Percentiles rank a stretch among this genome's conserved stretches.
phyloP scores from a whole-genome alignment of 1,284 basidiomycete genomes.

The Apiotrichum sp. region DNA sequence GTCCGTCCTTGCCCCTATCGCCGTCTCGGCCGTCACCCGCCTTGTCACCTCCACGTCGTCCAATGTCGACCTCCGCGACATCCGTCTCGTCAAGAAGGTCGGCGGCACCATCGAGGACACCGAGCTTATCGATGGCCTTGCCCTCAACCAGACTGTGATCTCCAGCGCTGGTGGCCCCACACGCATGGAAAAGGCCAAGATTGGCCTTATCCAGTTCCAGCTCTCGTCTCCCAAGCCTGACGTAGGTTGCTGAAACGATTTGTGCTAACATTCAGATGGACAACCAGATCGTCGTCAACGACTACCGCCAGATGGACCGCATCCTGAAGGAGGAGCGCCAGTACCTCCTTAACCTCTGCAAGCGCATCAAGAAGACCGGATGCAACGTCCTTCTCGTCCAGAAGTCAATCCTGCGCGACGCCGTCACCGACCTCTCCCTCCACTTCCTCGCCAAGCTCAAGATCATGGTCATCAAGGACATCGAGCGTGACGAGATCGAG shows the following conservation, averaged over 20 bases:
- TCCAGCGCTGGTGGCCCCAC: constrained; percentile 85
- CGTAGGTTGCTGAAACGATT: constrained; percentile 4
- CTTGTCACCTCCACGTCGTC: constrained; percentile 78
- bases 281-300: constrained; percentile 98
- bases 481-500: constrained; percentile 98
- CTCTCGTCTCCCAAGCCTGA: constrained; percentile 96
- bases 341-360: constrained; percentile 97
- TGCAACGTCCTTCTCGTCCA: constrained; percentile 99
- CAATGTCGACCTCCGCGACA: constrained; percentile 93
- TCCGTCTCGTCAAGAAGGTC: constrained; percentile 96
- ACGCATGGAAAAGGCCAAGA: constrained; percentile 96
- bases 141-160: constrained; percentile 92
- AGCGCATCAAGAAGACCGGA: constrained; percentile 98
- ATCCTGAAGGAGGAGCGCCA: constrained; percentile 98
- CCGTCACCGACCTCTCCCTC: constrained; percentile 96
- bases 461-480: constrained; percentile 94
- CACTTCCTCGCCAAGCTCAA: constrained; percentile 97
- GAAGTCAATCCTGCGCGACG: constrained; percentile 98
- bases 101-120: constrained; percentile 99
- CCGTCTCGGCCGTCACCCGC: constrained; percentile 89
- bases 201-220: constrained; percentile 98
- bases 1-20: constrained; percentile 92
- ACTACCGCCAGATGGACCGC: constrained; percentile 99
- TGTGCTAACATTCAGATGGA: constrained; percentile 61
- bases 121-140: constrained; percentile 91